Evolutionary conservation across 371 early-diverging fungal species (phyloP).

Genomic region (Synchytrium microbalum): DNA sequence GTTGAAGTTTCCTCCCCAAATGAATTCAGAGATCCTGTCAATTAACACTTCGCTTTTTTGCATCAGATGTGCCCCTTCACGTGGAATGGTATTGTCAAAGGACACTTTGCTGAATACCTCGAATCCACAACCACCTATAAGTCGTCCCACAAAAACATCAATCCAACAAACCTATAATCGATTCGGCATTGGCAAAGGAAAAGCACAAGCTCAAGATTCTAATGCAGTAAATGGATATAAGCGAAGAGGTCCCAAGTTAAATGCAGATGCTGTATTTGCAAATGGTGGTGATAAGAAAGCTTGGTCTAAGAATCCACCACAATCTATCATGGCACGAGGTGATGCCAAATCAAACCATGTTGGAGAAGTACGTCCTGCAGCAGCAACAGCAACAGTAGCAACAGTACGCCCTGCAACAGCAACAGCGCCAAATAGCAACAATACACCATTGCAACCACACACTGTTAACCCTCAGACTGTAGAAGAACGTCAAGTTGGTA

Average conservation of each 20-base stretch:
- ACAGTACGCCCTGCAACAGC: too few relatives aligned
- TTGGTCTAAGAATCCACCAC: not conserved
- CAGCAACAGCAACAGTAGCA: not conserved
- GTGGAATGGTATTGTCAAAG: conserved; percentile 57
- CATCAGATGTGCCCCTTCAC: conserved; percentile 54
- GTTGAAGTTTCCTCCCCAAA: conserved; percentile 10
- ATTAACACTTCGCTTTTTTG: not conserved
- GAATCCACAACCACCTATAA: conserved; percentile 32
- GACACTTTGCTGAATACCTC: conserved; percentile 54
- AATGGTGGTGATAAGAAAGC: not conserved
- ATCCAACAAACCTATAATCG: not conserved
- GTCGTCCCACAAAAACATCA: not conserved
- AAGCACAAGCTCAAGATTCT: not conserved
- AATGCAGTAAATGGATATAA: too few relatives aligned
- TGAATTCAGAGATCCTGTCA: not conserved
- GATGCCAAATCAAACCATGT: not conserved
- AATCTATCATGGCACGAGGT: not conserved
- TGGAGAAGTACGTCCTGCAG: not conserved
- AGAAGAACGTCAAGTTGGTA: not conserved
- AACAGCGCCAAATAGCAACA: too few relatives aligned
- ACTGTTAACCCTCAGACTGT: too few relatives aligned
- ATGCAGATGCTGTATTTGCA: not conserved
- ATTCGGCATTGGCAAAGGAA: not conserved
- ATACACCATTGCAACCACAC: too few relatives aligned
- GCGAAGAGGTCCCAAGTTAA: not conserved